Evolutionary conservation across 169 alveolate species (phyloP).

Genomic region (Cryptosporidium viatorum): DNA sequence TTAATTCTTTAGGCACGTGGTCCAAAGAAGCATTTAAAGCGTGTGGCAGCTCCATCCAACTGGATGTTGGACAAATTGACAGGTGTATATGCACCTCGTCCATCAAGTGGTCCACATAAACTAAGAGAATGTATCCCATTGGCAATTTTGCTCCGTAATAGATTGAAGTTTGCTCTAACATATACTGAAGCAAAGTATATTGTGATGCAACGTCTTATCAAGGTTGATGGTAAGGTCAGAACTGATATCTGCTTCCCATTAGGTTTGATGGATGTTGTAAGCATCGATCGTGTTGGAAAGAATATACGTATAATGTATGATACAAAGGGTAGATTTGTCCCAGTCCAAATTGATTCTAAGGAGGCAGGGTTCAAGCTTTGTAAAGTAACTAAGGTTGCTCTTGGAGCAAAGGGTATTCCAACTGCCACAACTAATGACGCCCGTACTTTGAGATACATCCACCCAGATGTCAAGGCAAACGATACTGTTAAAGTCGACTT

Average conservation of each 20-base stretch:
- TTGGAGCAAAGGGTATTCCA: slow-evolving; percentile 97
- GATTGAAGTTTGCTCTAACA: slow-evolving; percentile 94
- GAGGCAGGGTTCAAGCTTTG: slow-evolving; percentile 97
- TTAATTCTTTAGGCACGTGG: slow-evolving; percentile 94
- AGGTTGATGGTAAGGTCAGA: slow-evolving; percentile 96
- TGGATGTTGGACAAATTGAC: slow-evolving; percentile 98
- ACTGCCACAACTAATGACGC: slow-evolving; percentile 98
- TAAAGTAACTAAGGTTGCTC: slow-evolving; percentile 91
- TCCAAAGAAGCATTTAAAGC: slow-evolving; percentile 98
- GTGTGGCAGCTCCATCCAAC: slow-evolving; percentile 98
- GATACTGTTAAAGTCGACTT: slow-evolving; percentile 96
- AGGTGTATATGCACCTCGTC: slow-evolving; percentile 93
- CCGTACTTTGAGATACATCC: slow-evolving; percentile 97
- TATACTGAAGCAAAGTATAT: slow-evolving; percentile 94
- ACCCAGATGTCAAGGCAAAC: slow-evolving; percentile 97
- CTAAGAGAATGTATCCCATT: slow-evolving; percentile 97
- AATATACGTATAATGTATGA: slow-evolving; percentile 96
- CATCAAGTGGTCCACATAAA: slow-evolving; percentile 97
- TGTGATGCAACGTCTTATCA: slow-evolving; percentile 95
- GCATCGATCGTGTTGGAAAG: slow-evolving; percentile 94
- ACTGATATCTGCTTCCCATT: slow-evolving; percentile 97
- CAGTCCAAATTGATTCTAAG: slow-evolving; percentile 93
- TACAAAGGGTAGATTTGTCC: slow-evolving; percentile 97
- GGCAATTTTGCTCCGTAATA: slow-evolving; percentile 92
- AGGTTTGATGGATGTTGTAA: slow-evolving; percentile 97